Evolutionary conservation across 257 asterid genomes (phyloP).

Genomic region (Dorcoceras hygrometricum): DNA sequence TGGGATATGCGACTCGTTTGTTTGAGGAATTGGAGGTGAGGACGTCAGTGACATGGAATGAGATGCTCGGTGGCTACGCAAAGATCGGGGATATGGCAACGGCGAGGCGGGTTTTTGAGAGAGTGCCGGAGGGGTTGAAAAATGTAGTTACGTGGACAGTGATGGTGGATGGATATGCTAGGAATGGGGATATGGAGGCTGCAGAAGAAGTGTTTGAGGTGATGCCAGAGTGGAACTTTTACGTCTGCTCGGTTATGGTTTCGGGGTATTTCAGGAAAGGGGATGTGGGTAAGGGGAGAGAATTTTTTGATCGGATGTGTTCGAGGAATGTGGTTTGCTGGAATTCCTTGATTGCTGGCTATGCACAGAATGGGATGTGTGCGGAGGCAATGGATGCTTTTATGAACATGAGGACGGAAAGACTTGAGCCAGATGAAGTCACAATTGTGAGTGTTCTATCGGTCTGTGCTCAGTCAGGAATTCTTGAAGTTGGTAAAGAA

Average conservation of each 20-base stretch:
- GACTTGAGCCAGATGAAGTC: constrained; percentile 72
- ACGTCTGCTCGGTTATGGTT: constrained; percentile 67
- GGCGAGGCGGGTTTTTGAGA: constrained; percentile 59
- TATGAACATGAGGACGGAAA: constrained; percentile 49
- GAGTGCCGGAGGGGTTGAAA: constrained; percentile 48
- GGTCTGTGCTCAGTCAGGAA: constrained; percentile 73
- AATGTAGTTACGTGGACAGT: constrained; percentile 83
- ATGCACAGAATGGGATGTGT: constrained; percentile 63
- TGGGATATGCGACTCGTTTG: constrained; percentile 34
- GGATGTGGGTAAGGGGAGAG: constrained; percentile 48
- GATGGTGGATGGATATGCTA: constrained; percentile 58
- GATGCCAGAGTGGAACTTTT: constrained; percentile 56
- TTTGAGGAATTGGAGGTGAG: constrained; percentile 43
- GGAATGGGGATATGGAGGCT: constrained; percentile 59
- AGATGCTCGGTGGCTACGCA: constrained; percentile 69
- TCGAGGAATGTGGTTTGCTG: constrained; percentile 68
- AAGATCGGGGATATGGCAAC: constrained; percentile 44
- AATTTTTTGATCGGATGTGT: constrained; percentile 52
- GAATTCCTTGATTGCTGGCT: constrained; percentile 80
- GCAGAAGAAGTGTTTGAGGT: constrained; percentile 52
- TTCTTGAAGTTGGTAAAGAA: constrained; percentile 52
- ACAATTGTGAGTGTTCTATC: constrained; percentile 65
- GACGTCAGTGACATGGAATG: constrained; percentile 69
- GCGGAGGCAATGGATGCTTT: constrained; percentile 54
- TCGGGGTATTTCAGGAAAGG: constrained; percentile 72